phyloP scores from a whole-genome alignment of 495 filamentous ascomycete species.

The Penicillium silybi region DNA sequence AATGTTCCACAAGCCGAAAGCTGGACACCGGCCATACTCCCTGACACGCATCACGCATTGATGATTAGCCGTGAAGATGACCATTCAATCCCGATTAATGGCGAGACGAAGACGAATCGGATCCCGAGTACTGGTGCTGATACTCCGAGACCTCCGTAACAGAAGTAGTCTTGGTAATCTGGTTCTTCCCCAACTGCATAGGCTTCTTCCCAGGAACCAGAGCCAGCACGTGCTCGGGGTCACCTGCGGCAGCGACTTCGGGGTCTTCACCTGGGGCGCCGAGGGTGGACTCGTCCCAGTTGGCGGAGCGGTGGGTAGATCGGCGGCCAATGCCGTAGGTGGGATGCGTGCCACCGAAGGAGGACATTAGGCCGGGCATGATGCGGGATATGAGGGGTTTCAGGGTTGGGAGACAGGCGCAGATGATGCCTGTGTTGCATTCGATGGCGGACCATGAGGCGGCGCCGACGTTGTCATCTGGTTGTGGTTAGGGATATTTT shows the following conservation, averaged over 20 bases:
- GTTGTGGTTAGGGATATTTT: constrained; percentile 4
- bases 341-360: constrained; percentile 19
- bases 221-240: constrained; percentile 24
- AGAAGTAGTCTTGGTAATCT: background rate
- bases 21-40: background rate
- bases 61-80: background rate
- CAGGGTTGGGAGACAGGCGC: constrained; percentile 80
- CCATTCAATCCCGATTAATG: background rate
- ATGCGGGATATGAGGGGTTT: constrained; percentile 66
- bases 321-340: constrained; percentile 11
- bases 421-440: constrained; percentile 83
- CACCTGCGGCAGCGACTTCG: constrained; percentile 26
- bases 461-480: constrained; percentile 53
- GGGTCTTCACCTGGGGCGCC: constrained; percentile 31
- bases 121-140: background rate
- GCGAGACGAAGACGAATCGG: background rate
- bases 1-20: background rate
- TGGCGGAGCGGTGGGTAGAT: constrained; percentile 20
- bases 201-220: constrained; percentile 15
- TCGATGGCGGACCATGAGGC: constrained; percentile 84
- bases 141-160: constrained; percentile 7
- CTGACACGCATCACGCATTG: background rate
- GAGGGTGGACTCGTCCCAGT: constrained; percentile 32
- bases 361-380: constrained; percentile 31
- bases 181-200: constrained; percentile 7